Percentiles rank a stretch among this genome's conserved stretches.
Conservation (phyloP, 2,329 filamentous ascomycete species). For the Colletotrichum cereale region DNA sequence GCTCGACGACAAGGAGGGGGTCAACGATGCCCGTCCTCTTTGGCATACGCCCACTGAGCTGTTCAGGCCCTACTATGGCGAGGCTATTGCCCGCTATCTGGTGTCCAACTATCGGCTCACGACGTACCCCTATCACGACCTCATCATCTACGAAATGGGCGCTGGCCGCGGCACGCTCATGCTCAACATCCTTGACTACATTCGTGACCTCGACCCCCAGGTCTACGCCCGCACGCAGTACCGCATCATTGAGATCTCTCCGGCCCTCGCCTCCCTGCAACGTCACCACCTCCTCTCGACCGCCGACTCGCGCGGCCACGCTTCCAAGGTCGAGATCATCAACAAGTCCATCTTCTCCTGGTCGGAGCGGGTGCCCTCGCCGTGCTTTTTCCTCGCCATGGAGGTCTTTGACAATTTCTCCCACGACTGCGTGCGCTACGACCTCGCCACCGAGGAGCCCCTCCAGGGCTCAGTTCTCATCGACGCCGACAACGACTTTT, state of each 20-base stretch:
- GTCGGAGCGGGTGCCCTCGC: constrained; percentile 86
- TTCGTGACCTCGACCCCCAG: constrained; percentile 87
- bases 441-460: constrained; percentile 82
- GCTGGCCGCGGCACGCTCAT: constrained; percentile 97
- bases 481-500: constrained; percentile 87
- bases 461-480: constrained; percentile 92
- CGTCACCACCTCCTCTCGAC: constrained; percentile 75
- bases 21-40: constrained; percentile 84
- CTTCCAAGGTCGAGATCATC: constrained; percentile 90
- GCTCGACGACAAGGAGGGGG: constrained; percentile 77
- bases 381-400: constrained; percentile 97
- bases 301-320: constrained; percentile 79
- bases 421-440: constrained; percentile 94
- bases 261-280: constrained; percentile 83
- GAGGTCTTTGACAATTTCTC: constrained; percentile 99
- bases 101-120: constrained; percentile 96
- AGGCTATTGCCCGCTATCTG: constrained; percentile 96
- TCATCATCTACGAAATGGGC: constrained; percentile 99
- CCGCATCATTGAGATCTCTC: constrained; percentile 95
- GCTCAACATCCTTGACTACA: constrained; percentile 97
- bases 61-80: constrained; percentile 95
- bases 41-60: constrained; percentile 99
- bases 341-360: constrained; percentile 97
- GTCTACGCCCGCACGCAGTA: constrained; percentile 95
- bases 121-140: constrained; percentile 93